Evolutionary conservation across 2,329 filamentous ascomycete genomes (phyloP).

Genomic region (Penicillium sp.): DNA sequence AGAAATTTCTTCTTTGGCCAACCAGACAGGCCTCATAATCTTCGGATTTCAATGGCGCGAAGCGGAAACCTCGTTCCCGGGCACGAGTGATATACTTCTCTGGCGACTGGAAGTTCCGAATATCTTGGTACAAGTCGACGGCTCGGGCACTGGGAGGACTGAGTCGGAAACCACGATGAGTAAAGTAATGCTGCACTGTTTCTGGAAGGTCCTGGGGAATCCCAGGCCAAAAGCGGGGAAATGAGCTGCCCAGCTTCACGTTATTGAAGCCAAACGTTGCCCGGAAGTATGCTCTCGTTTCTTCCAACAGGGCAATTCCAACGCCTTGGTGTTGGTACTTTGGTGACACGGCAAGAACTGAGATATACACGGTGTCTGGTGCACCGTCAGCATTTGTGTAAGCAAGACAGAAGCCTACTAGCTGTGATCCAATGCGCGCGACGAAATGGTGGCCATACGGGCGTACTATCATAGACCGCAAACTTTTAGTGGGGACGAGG

Average conservation of each 20-base stretch:
- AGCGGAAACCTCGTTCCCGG: constrained; percentile 37
- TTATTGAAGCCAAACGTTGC: constrained; percentile 26
- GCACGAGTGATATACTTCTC: constrained; percentile 40
- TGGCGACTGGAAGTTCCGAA: constrained; percentile 37
- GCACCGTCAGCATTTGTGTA: constrained; percentile 31
- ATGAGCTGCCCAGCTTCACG: constrained; percentile 32
- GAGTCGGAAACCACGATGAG: constrained; percentile 43
- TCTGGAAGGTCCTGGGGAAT: constrained; percentile 42
- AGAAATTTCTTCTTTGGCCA: constrained; percentile 43
- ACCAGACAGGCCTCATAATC: constrained; percentile 41
- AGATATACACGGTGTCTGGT: constrained; percentile 32
- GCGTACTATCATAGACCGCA: constrained; percentile 31
- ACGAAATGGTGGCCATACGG: constrained; percentile 37
- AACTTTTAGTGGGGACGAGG: constrained; percentile 27
- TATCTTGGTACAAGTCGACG: constrained; percentile 44
- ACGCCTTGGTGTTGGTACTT: constrained; percentile 38
- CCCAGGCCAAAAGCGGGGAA: constrained; percentile 50
- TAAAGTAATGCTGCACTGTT: constrained; percentile 41
- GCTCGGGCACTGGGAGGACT: constrained; percentile 27
- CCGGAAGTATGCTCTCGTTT: constrained; percentile 30
- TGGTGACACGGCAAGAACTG: constrained; percentile 41
- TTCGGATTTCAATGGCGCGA: constrained; percentile 37
- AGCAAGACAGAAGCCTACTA: constrained; percentile 42
- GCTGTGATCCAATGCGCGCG: constrained; percentile 26
- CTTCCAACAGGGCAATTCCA: constrained; percentile 39